These are phyloP conservation scores for Venturia asperata DNA, from an alignment of 2,329 filamentous ascomycete species.

Conservation along the genomic window DNA sequence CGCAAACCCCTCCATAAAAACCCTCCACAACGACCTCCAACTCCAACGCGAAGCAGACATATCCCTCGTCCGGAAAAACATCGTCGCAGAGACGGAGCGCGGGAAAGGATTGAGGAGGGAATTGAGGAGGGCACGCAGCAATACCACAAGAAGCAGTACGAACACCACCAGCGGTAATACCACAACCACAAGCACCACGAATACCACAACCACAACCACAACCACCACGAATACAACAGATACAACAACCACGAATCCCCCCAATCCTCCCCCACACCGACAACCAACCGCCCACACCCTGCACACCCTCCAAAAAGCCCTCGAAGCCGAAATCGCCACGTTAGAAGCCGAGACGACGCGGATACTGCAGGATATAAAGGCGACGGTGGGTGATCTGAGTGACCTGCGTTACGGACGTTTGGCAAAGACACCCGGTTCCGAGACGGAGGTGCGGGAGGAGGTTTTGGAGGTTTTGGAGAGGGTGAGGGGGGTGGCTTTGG, in stretches of 20 bases:
- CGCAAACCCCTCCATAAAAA: constrained; percentile 58
- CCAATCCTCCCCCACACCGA: not conserved
- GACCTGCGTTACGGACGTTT: constrained; percentile 76
- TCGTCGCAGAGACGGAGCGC: constrained; percentile 56
- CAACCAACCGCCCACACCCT: too few relatives aligned
- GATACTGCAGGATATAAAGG: constrained; percentile 55
- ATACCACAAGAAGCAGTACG: too few relatives aligned
- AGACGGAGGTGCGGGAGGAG: constrained; percentile 56
- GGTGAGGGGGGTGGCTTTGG: constrained; percentile 54
- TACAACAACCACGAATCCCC: not conserved
- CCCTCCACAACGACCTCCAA: constrained; percentile 73
- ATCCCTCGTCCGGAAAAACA: constrained; percentile 59
- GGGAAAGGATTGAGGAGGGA: constrained; percentile 53
- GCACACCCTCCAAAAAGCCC: constrained; percentile 32
- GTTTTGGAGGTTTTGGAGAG: constrained; percentile 59
- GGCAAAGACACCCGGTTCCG: constrained; percentile 43
- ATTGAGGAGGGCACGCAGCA: constrained; percentile 48
- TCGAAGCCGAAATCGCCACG: constrained; percentile 61
- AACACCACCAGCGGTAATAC: too few relatives aligned
- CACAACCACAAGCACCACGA: too few relatives aligned
- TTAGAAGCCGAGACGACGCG: constrained; percentile 58
- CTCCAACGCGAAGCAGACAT: constrained; percentile 62
- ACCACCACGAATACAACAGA: not conserved
- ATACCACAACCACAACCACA: not conserved
- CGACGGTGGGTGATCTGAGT: constrained; percentile 65